Evolutionary conservation across 1,284 basidiomycete species (phyloP).

Genomic region (Ustilago vetiveriae): DNA sequence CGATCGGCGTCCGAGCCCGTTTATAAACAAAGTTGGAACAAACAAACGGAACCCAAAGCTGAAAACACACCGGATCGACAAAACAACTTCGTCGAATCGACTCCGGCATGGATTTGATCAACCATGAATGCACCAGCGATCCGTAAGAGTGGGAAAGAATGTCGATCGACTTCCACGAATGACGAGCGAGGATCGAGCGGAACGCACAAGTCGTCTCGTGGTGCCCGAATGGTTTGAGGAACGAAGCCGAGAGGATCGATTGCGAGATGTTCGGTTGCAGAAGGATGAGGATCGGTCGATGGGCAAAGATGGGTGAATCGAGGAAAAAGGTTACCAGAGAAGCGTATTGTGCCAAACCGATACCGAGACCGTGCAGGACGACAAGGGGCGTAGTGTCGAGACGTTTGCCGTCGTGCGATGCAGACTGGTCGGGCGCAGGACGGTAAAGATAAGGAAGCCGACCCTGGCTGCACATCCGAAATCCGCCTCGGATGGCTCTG

Average conservation of each 20-base stretch:
- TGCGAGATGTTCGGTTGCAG: slow-evolving; percentile 63
- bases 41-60: slow-evolving; percentile 60
- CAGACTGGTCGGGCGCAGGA: slow-evolving; percentile 21
- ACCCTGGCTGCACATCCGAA: slow-evolving; percentile 35
- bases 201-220: slow-evolving; percentile 53
- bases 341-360: slow-evolving; percentile 55
- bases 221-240: slow-evolving; percentile 53
- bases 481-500: slow-evolving; percentile 34
- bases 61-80: slow-evolving; percentile 64
- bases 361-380: slow-evolving; percentile 61
- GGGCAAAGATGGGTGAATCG: slow-evolving; percentile 16
- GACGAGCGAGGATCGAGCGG: slow-evolving; percentile 33
- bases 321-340: slow-evolving; percentile 41
- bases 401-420: not conserved
- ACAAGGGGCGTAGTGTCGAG: slow-evolving; percentile 41
- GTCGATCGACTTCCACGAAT: slow-evolving; percentile 42
- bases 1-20: slow-evolving; percentile 49
- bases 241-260: slow-evolving; percentile 51
- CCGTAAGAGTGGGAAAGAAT: slow-evolving; percentile 64
- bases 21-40: slow-evolving; percentile 62
- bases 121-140: slow-evolving; percentile 59
- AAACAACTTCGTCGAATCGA: slow-evolving; percentile 53
- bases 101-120: slow-evolving; percentile 53
- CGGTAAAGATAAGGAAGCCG: slow-evolving; percentile 58
- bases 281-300: slow-evolving; percentile 58